These are phyloP conservation scores for Globisporangium sylvaticum DNA, from an alignment of 352 stramenopile genomes.

Conservation along the genomic window DNA sequence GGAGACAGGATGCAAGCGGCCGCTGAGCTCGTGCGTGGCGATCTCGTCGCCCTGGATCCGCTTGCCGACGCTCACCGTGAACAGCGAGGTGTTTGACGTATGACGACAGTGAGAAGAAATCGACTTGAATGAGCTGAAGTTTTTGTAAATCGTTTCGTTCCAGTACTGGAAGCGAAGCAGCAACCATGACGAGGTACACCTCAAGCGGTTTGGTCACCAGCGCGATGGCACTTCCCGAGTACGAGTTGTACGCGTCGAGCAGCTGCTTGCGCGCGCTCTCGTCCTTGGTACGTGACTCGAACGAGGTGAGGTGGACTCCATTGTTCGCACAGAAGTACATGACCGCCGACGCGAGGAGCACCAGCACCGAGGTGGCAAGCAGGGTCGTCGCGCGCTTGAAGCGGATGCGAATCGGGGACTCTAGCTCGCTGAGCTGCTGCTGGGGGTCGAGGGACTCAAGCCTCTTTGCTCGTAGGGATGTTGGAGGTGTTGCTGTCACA, in stretches of 20 bases:
- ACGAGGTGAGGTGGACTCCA: background rate
- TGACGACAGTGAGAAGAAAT: no score
- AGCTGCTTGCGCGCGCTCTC: background rate
- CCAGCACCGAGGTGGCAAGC: background rate
- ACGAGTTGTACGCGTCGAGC: constrained; percentile 7
- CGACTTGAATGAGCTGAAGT: no score
- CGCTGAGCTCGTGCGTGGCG: no score
- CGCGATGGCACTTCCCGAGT: background rate
- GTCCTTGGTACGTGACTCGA: background rate
- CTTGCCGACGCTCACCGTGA: background rate
- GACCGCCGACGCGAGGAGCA: background rate
- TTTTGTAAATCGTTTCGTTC: no score
- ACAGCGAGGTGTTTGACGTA: background rate
- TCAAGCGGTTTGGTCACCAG: background rate
- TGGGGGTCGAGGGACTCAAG: no score
- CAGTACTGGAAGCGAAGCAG: no score
- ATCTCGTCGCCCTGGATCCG: background rate
- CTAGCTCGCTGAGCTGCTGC: no score
- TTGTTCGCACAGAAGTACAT: background rate
- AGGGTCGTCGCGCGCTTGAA: background rate
- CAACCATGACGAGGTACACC: background rate
- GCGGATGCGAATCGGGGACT: background rate
- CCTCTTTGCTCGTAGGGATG: no score
- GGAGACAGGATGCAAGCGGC: no score
- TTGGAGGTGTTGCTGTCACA: no score